These are phyloP conservation scores for Polysphondylium violaceum DNA, from an alignment of 78 protist species.

Conservation along the genomic window DNA sequence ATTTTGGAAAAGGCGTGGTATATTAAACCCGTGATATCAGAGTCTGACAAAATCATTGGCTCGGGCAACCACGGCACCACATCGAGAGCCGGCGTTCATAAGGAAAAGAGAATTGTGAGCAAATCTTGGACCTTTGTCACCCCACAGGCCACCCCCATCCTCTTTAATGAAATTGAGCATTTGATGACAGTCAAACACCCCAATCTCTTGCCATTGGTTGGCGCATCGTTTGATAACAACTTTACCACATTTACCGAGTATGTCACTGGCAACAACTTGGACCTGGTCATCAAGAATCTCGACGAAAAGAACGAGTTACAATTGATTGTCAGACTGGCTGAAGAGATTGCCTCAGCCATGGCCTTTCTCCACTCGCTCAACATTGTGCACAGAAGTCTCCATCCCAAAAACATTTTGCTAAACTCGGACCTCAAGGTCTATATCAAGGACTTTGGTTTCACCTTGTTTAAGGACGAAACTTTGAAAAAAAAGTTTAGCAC, in stretches of 20 bases:
- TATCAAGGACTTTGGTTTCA: conserved; percentile 71
- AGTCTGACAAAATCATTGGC: conserved; percentile 25
- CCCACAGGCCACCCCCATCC: conserved; percentile 60
- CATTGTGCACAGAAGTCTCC: conserved; percentile 64
- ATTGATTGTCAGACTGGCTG: conserved; percentile 38
- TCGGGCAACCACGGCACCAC: conserved; percentile 62
- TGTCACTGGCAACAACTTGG: conserved; percentile 67
- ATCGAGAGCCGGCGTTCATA: conserved; percentile 49
- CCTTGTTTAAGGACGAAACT: conserved; percentile 63
- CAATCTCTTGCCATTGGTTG: conserved; percentile 55
- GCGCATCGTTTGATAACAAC: conserved; percentile 36
- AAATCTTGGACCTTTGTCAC: conserved; percentile 63
- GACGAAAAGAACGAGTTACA: conserved; percentile 59
- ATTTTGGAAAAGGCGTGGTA: conserved; percentile 63
- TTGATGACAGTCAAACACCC: conserved; percentile 72
- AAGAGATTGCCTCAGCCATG: conserved; percentile 65
- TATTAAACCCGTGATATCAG: conserved; percentile 17
- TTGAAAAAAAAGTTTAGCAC: conserved; percentile 22
- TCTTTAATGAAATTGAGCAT: conserved; percentile 68
- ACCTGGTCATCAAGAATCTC: conserved; percentile 36
- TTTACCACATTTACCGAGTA: conserved; percentile 51
- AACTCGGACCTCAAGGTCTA: conserved; percentile 62
- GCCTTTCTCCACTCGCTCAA: conserved; percentile 65
- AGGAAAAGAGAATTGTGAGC: conserved; percentile 56
- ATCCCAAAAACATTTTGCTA: conserved; percentile 67